Conservation (phyloP, 768 basidiomycete genomes). For the Coprinopsis sp. region DNA sequence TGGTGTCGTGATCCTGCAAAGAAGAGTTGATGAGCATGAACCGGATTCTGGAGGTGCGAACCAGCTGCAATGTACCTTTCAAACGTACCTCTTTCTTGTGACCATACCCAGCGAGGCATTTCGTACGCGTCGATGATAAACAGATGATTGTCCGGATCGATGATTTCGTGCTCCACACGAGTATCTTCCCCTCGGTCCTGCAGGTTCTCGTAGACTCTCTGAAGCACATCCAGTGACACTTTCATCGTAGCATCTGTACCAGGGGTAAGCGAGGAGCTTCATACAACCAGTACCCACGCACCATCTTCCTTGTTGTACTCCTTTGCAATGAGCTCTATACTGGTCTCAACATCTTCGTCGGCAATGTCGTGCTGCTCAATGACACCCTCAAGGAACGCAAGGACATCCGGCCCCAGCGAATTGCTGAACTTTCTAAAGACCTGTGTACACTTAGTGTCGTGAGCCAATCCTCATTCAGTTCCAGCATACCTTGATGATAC, state of each 20-base stretch:
- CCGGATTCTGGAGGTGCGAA: slow-evolving; percentile 1
- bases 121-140: slow-evolving; percentile 87
- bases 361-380: slow-evolving; percentile 66
- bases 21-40: background rate
- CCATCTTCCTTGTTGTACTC: slow-evolving; percentile 92
- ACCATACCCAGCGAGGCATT: slow-evolving; percentile 95
- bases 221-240: slow-evolving; percentile 62
- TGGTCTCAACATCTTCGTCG: slow-evolving; percentile 65
- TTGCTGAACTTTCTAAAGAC: slow-evolving; percentile 88
- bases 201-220: slow-evolving; percentile 69
- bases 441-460: slow-evolving; percentile 28
- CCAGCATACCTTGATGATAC: slow-evolving; percentile 41
- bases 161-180: slow-evolving; percentile 50
- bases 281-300: slow-evolving; percentile 19
- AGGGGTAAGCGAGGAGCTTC: background rate
- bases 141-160: slow-evolving; percentile 80
- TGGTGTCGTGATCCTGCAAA: slow-evolving; percentile 44
- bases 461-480: background rate
- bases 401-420: slow-evolving; percentile 75
- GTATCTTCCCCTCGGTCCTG: slow-evolving; percentile 58
- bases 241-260: slow-evolving; percentile 74
- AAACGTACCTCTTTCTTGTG: slow-evolving; percentile 79
- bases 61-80: slow-evolving; percentile 56
- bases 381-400: slow-evolving; percentile 67
- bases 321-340: slow-evolving; percentile 75